Base-by-base conservation (phyloP, 495 filamentous ascomycete genomes). In the Beverwykella pulmonaria region DNA sequence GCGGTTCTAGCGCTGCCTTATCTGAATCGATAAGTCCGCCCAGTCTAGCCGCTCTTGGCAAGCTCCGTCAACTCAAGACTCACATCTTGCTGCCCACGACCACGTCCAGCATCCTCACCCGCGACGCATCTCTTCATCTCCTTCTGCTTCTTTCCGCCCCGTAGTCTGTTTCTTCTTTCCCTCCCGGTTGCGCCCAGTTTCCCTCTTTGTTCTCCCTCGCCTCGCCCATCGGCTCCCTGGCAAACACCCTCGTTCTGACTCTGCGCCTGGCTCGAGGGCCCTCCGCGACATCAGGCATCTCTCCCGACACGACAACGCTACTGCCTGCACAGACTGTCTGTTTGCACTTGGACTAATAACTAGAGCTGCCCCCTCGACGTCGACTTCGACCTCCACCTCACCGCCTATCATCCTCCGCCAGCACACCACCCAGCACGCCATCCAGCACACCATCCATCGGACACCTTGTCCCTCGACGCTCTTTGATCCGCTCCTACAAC, bases 251-350 rank as follows among this genome's bases (percentile, higher is more conserved):
- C 30, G 53, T 44, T n/a, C 17, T 30, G 20, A 27, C 52, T n/a
- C 53, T 19, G 20, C 30, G 22, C 48, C 15, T 36, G 23, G 22
- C 58, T 22, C 53, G 29, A 58, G 47, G 53, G n/a, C 53, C 52
- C 59, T 39, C 57, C 58, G 57, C 55, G 64, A 26, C 41, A 56
- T 32, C 57, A 61, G 58, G 47, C 57, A 60, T 34, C 49, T 29
- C 22, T 46, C 47, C 50, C 57, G 49, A 26, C 36, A 17, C 55
- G 23, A 47, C 50, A 23, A 8, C 48, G 48, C 36, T 52, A 56
- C 57, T 54, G 50, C 54, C 63, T 56, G 63, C 63, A 52, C 48
- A 50, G 48, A 23, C 48, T 5, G 23, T 34, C 34, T 48, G 50
- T 25, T 30, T 17, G 26, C 25, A 39, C 50, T 1, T 32, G 30